A percentile compares a stretch with the other conserved stretches of the same genome.
These are phyloP conservation scores for Limnomonas spitsbergensis DNA, from an alignment of 139 green algal genomes.

Conservation along the genomic window DNA sequence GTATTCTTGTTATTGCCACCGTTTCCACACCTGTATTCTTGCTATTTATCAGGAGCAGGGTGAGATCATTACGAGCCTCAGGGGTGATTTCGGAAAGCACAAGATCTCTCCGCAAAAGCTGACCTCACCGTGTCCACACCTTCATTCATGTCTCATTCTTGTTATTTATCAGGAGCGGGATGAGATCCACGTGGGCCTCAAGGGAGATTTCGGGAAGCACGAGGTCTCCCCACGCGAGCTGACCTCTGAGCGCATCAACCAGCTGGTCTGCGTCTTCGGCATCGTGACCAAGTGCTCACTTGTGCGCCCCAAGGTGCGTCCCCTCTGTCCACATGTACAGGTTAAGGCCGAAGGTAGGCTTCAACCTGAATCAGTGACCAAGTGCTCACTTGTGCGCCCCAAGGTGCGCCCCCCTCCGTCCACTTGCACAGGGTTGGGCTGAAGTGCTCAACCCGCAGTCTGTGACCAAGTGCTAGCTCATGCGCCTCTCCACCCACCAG, in stretches of 20 bases:
- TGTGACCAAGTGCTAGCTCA: no score
- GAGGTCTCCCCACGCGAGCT: constrained; percentile 83
- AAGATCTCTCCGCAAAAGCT: no score
- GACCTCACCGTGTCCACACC: no score
- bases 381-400: constrained; percentile 75
- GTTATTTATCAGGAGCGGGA: constrained; percentile 29
- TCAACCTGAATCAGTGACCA: no score
- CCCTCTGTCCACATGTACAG: no score
- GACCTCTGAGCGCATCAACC: constrained; percentile 66
- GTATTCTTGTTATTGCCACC: background rate
- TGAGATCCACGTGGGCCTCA: constrained; percentile 72
- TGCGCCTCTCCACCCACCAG: no score
- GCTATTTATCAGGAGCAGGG: no score
- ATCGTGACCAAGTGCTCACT: constrained; percentile 90
- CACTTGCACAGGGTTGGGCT: background rate
- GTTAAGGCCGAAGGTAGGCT: background rate
- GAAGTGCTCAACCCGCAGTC: no score
- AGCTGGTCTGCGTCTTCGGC: constrained; percentile 88
- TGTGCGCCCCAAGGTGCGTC: constrained; percentile 82
- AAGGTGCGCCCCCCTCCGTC: constrained; percentile 83
- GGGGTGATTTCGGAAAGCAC: no score
- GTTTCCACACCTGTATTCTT: background rate
- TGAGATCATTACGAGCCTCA: no score
- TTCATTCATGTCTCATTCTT: background rate
- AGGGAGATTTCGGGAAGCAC: constrained; percentile 87